Percentiles rank a stretch among this genome's conserved stretches.
phyloP scores from a whole-genome alignment of 2,329 filamentous ascomycete species.

The Cercospora citrullina region DNA sequence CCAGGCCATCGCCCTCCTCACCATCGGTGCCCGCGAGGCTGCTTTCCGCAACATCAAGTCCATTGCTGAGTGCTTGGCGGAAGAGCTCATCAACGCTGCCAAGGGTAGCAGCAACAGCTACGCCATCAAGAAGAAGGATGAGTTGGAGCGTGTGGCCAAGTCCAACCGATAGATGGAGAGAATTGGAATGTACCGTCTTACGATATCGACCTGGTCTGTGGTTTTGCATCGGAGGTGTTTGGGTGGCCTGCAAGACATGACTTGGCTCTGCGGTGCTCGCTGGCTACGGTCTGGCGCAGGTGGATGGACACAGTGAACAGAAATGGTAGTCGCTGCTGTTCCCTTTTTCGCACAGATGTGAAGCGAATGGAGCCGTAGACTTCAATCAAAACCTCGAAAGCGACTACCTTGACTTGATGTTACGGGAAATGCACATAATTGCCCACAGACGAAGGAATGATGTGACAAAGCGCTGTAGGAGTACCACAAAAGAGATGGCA shows the following conservation, averaged over 20 bases:
- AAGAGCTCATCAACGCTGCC: slow-evolving; percentile 99
- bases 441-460: not conserved
- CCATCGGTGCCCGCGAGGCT: slow-evolving; percentile 97
- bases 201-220: slow-evolving; percentile 11
- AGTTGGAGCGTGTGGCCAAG: slow-evolving; percentile 99
- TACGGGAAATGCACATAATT: slow-evolving; percentile 10
- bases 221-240: slow-evolving; percentile 17
- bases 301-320: slow-evolving; percentile 10
- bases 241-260: slow-evolving; percentile 16
- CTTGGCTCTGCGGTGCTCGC: slow-evolving; percentile 10
- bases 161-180: slow-evolving; percentile 87
- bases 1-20: slow-evolving; percentile 98
- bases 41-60: slow-evolving; percentile 99
- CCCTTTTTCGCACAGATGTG: slow-evolving; percentile 16
- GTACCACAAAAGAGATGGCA: slow-evolving; percentile 1
- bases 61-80: slow-evolving; percentile 98
- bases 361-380: slow-evolving; percentile 15
- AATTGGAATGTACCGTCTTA: slow-evolving; percentile 7
- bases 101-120: slow-evolving; percentile 99
- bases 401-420: slow-evolving; percentile 15
- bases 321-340: slow-evolving; percentile 10
- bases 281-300: slow-evolving; percentile 11
- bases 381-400: slow-evolving; percentile 17
- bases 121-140: slow-evolving; percentile 99
- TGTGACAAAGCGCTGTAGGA: slow-evolving; percentile 1